Evolutionary conservation across 164 flowering plant species (phyloP).

Genomic region (Cinnamomum micranthum): DNA sequence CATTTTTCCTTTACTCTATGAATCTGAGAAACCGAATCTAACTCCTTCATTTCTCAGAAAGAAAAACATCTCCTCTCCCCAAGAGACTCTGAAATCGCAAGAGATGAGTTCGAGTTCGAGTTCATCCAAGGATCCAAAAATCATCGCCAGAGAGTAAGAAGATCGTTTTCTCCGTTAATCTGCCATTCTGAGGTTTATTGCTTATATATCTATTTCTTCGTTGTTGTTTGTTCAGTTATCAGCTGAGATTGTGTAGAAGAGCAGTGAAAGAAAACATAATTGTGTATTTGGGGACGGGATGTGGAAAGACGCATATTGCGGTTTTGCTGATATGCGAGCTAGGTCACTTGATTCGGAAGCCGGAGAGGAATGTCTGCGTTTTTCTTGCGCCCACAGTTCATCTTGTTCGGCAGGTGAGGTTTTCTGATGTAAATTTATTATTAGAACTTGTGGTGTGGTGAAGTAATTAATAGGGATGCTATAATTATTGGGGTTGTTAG

Average conservation of each 20-base stretch:
- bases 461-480: no score
- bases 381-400: conserved; percentile 91
- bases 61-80: no score
- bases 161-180: background rate
- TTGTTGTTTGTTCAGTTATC: conserved; percentile 48
- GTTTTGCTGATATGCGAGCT: conserved; percentile 75
- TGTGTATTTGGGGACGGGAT: conserved; percentile 87
- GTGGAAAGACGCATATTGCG: conserved; percentile 94
- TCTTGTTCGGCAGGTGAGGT: conserved; percentile 77
- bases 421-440: no score
- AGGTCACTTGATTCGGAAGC: conserved; percentile 64
- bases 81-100: no score
- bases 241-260: conserved; percentile 65
- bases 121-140: conserved; percentile 28
- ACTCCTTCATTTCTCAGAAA: no score
- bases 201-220: background rate
- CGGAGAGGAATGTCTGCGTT: conserved; percentile 61
- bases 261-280: conserved; percentile 78
- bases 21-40: no score
- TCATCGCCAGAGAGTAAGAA: conserved; percentile 30
- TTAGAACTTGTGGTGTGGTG: no score
- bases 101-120: no score
- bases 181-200: background rate
- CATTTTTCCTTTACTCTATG: no score
- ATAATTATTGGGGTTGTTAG: no score